phyloP scores from a whole-genome alignment of 2,329 filamentous ascomycete species.

The Aspergillus flavus region DNA sequence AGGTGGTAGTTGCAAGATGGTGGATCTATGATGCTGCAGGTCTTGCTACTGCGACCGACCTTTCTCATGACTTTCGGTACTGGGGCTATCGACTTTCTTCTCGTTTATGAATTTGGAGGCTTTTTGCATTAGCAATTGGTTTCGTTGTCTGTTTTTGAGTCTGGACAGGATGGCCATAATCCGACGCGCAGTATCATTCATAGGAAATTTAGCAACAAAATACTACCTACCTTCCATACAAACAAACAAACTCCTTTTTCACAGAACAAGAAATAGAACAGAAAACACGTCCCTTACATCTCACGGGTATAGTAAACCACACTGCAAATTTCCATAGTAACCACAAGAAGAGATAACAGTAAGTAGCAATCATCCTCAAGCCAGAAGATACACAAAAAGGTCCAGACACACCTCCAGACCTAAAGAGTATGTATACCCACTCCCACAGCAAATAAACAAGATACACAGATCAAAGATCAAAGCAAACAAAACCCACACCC shows the following conservation, averaged over 20 bases:
- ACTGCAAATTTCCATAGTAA: too few species aligned
- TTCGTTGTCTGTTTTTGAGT: background rate
- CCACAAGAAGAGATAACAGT: too few species aligned
- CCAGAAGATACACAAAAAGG: too few species aligned
- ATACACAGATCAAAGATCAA: too few species aligned
- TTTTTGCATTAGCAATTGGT: conserved; percentile 1
- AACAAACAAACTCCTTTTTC: background rate
- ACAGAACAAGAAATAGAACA: background rate
- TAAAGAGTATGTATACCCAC: too few species aligned
- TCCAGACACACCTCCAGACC: too few species aligned
- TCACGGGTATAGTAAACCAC: background rate
- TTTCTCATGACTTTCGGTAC: background rate
- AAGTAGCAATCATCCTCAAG: too few species aligned
- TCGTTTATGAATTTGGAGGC: background rate
- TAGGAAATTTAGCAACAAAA: background rate
- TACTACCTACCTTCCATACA: background rate
- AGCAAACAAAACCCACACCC: too few species aligned
- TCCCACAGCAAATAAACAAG: too few species aligned
- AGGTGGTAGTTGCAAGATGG: conserved; percentile 36
- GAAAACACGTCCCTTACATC: background rate
- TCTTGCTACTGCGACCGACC: background rate
- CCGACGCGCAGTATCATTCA: background rate
- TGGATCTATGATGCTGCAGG: conserved; percentile 33
- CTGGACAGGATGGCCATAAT: background rate
- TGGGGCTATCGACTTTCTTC: background rate